These are phyloP conservation scores for Calonectria pteridis DNA, from an alignment of 2,329 filamentous ascomycete genomes.

Conservation along the genomic window DNA sequence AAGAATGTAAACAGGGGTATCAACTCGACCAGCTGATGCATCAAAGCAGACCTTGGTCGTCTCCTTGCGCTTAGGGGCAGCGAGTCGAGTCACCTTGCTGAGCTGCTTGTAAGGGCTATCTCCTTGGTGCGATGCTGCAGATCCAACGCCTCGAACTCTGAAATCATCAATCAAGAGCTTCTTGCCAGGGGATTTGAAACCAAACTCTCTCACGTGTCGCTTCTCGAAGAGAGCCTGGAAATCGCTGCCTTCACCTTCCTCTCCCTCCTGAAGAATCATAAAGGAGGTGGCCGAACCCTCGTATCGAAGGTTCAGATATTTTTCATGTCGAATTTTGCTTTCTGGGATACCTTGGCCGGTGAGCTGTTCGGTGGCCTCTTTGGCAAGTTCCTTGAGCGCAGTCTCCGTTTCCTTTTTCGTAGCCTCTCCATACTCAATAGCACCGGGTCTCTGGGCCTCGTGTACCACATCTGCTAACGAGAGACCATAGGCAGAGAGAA, in stretches of 20 bases:
- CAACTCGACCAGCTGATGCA: slow-evolving; percentile 33
- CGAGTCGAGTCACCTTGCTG: slow-evolving; percentile 20
- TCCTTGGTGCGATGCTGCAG: slow-evolving; percentile 21
- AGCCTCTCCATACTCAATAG: slow-evolving; percentile 42
- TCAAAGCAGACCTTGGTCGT: slow-evolving; percentile 31
- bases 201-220: slow-evolving; percentile 81
- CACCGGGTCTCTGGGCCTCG: slow-evolving; percentile 50
- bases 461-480: slow-evolving; percentile 58
- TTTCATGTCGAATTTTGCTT: slow-evolving; percentile 55
- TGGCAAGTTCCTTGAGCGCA: slow-evolving; percentile 31
- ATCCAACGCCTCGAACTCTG: slow-evolving; percentile 54
- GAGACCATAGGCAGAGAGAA: slow-evolving; percentile 59
- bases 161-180: slow-evolving; percentile 58
- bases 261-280: slow-evolving; percentile 47
- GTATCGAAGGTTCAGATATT: slow-evolving; percentile 59
- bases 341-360: slow-evolving; percentile 48
- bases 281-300: slow-evolving; percentile 57
- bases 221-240: slow-evolving; percentile 77
- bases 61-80: slow-evolving; percentile 18
- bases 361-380: slow-evolving; percentile 25
- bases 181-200: slow-evolving; percentile 64
- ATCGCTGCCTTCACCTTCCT: slow-evolving; percentile 53
- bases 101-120: slow-evolving; percentile 42
- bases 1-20: slow-evolving; percentile 44
- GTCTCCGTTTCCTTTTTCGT: slow-evolving; percentile 27